Base-by-base conservation (phyloP, 257 asterid species). In the Schizonepeta tenuifolia region DNA sequence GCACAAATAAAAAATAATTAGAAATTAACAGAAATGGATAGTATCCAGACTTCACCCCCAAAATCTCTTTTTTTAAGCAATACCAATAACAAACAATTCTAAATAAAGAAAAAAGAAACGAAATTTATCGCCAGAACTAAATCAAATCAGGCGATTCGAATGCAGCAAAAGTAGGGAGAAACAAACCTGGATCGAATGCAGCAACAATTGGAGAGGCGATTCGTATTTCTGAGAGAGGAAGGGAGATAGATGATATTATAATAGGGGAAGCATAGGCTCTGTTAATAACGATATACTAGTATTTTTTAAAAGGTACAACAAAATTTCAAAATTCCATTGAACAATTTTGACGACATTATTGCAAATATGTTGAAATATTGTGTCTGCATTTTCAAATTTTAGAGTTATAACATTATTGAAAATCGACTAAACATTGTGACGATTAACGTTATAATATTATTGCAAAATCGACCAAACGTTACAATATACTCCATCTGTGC, bases 191-290 rank as follows among this genome's bases (percentile, higher is more conserved):
- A 69, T 38, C 63, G 64, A 73, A 60, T 35, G 81, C 76, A 64
- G 67, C 69, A 65, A 14, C 5, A 21, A 69, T 15, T 28, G 8
- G 50, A 35, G 69, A 74, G 79, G 44, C 71, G 74, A 73, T 77
- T 68, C 65, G 64, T 36, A 49, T 35, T 58, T 41, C 46, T 43
- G 61, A 40, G 53, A 24, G 63, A 33, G 26, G 26, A 24, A 2
- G 2, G 60, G 8, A 5, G 31, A n/a, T n/a, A n/a, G 14, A 22
- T 24, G 70, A 8, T 69, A 68, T 44, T 69, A 74, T 63, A 71
- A 43, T 73, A 33, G 71, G 44, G 47, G 57, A 60, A 73, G 72
- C 95, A 78, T 88, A 67, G 92, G 79, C n/a, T n/a, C n/a, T n/a
- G n/a, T n/a, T n/a, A n/a, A n/a, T n/a, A n/a, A n/a, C n/a, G n/a